Evolutionary conservation across 768 basidiomycete genomes (phyloP), one percentile per base, ranked within the genome.

Genomic region (Termitomyces sp.): DNA sequence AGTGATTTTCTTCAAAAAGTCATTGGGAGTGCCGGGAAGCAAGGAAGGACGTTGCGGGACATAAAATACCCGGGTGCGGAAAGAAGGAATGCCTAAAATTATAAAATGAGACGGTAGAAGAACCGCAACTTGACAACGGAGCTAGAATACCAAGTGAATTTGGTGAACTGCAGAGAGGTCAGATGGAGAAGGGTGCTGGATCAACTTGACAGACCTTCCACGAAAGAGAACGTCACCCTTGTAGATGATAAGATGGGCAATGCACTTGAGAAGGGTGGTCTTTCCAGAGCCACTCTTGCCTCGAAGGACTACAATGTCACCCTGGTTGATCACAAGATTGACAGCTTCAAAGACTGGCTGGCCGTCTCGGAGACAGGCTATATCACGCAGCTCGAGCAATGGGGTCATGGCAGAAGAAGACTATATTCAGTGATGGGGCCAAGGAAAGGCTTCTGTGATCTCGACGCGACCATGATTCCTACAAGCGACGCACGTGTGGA

Each of bases 31-130:
- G 4, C 88, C 89, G 1, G 92, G 83, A 21, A 96, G 82, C n/a
- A 95, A 76, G 1, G 92, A 89, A 0, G 94, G 88, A 40, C 94
- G 78, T 70, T 96, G 94, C 1, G 94, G 93, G 25, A 95, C 86
- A 68, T 96, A 96, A 57, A 87, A 81, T 3, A 96, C 85, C 54
- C 79, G 81, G 0, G 87, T 92, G 50, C 94, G 84, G 71, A 86
- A 96, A 17, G 68, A 66, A 3, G 94, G 91, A 23, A 94, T 82
- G 12, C 89, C 92, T 89, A 65, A 10, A 23, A 43, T 31, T 27
- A 4, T 7, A 68, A 32, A 46, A 35, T 57, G 53, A 54, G 56
- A 40, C 25, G 19, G 54, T 34, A 1, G 21, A 23, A 54, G 8
- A 25, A 14, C 32, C 34, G 45, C 34, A 45, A 23, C 42, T 14